A percentile compares a stretch with the other conserved stretches of the same genome.
Conservation (phyloP, 805 yeast genomes). For the Hanseniaspora clermontiae region DNA sequence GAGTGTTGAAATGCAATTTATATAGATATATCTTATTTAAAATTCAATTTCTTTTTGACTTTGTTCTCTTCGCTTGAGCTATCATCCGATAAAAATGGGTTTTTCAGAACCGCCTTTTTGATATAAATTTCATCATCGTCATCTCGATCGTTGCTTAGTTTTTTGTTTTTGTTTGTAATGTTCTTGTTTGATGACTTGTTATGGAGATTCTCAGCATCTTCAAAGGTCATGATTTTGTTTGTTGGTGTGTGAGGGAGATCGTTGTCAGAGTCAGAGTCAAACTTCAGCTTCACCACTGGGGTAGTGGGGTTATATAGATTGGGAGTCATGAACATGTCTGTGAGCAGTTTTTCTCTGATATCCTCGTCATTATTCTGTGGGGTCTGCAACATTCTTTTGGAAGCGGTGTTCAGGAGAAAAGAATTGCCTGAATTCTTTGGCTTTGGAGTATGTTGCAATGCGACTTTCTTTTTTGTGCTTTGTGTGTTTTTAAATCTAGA, state of each 20-base stretch:
- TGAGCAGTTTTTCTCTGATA: constrained; percentile 5
- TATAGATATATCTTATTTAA: neutral
- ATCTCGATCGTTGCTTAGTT: constrained; percentile 16
- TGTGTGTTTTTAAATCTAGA: constrained; percentile 7
- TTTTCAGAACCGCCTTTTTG: constrained; percentile 14
- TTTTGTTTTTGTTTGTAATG: neutral
- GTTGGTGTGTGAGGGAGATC: constrained; percentile 28
- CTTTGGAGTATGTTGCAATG: constrained; percentile 1
- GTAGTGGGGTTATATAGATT: constrained; percentile 20
- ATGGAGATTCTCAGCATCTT: constrained; percentile 28
- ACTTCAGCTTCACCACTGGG: constrained; percentile 15
- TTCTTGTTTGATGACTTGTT: constrained; percentile 18
- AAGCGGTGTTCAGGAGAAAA: neutral
- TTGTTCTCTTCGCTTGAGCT: constrained; percentile 12
- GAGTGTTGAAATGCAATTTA: neutral
- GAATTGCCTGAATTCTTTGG: neutral
- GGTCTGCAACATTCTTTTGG: neutral
- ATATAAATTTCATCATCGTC: constrained; percentile 16
- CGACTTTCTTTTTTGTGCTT: neutral
- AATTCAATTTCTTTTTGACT: neutral
- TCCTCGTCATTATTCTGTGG: constrained; percentile 12
- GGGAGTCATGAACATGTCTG: constrained; percentile 15
- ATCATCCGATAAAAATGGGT: constrained; percentile 20
- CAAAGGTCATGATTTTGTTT: constrained; percentile 26
- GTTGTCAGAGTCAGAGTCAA: constrained; percentile 17